Conservation (phyloP, 208 protist species). For the Crithidia acanthocephali region DNA sequence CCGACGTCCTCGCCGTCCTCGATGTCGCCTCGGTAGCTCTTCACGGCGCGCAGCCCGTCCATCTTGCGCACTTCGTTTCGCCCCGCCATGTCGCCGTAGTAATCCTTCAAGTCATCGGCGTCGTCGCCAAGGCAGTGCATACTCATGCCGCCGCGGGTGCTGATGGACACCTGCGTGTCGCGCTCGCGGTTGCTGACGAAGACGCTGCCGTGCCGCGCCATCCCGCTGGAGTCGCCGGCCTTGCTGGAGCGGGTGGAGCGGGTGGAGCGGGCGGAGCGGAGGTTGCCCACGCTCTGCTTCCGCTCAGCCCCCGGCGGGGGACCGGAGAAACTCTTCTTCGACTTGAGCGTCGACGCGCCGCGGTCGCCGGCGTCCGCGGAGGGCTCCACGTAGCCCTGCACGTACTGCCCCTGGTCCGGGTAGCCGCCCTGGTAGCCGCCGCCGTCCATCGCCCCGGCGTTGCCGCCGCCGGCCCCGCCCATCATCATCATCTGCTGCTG, state of each 20-base stretch:
- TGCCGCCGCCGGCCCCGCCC: conserved; percentile 2
- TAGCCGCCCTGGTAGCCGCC: conserved; percentile 3
- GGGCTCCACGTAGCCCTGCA: conserved; percentile 12
- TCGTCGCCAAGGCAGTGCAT: conserved; percentile 33
- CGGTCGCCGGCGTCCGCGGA: neutral
- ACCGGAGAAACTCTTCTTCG: conserved; percentile 47
- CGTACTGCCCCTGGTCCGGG: conserved; percentile 9
- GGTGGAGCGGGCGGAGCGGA: conserved; percentile 30
- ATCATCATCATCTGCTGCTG: conserved; percentile 25
- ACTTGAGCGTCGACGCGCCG: conserved; percentile 20
- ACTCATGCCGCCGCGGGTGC: conserved; percentile 46
- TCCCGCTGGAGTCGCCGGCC: conserved; percentile 31
- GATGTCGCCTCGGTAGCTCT: conserved; percentile 57
- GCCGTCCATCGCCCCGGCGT: conserved; percentile 2
- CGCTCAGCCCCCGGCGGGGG: conserved; percentile 34
- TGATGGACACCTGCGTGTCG: conserved; percentile 56
- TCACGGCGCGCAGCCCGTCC: conserved; percentile 53
- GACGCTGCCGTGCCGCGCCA: conserved; percentile 55
- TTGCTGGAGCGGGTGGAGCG: conserved; percentile 31
- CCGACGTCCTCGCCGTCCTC: conserved; percentile 60
- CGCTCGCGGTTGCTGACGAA: conserved; percentile 47
- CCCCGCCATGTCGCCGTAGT: conserved; percentile 74
- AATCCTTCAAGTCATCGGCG: conserved; percentile 49
- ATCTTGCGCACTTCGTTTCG: conserved; percentile 42
- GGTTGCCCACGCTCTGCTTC: conserved; percentile 33